Evolutionary conservation across 2,329 filamentous ascomycete species (phyloP).

Genomic region (Fusarium azukiicola): DNA sequence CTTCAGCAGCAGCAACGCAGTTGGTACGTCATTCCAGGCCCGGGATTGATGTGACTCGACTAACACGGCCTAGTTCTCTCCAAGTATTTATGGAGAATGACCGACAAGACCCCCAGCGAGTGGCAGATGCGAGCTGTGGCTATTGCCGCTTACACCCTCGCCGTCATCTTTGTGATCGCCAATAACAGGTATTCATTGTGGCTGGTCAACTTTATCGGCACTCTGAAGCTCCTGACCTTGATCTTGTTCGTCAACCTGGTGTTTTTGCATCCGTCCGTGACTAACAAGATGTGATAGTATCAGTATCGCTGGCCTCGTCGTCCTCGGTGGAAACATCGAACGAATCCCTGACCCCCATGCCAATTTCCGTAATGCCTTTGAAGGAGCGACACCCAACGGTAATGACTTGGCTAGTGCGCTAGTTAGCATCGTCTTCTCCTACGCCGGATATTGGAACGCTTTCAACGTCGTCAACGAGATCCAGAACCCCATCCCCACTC

Average conservation of each 20-base stretch:
- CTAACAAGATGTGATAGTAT: constrained; percentile 63
- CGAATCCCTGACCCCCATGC: constrained; percentile 56
- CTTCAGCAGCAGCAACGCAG: constrained; percentile 83
- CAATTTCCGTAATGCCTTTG: constrained; percentile 63
- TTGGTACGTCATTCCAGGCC: constrained; percentile 55
- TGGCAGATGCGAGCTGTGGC: constrained; percentile 86
- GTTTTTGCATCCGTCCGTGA: constrained; percentile 53
- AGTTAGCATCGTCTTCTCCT: constrained; percentile 79
- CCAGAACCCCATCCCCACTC: constrained; percentile 77
- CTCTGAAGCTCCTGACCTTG: constrained; percentile 80
- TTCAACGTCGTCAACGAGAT: constrained; percentile 83
- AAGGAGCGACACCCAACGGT: constrained; percentile 60
- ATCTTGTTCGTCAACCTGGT: constrained; percentile 66
- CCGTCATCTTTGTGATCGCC: constrained; percentile 74
- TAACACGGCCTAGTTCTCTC: constrained; percentile 71
- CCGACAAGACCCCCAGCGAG: constrained; percentile 69
- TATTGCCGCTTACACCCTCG: constrained; percentile 80
- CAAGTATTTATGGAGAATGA: constrained; percentile 80
- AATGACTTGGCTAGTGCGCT: constrained; percentile 70
- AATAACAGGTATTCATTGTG: constrained; percentile 79
- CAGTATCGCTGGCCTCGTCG: constrained; percentile 79
- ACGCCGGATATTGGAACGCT: constrained; percentile 77
- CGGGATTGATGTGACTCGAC: constrained; percentile 61
- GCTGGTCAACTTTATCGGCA: constrained; percentile 77
- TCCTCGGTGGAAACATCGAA: constrained; percentile 68